phyloP scores from a whole-genome alignment of 495 filamentous ascomycete genomes.

The Sordaria brevicollis region DNA sequence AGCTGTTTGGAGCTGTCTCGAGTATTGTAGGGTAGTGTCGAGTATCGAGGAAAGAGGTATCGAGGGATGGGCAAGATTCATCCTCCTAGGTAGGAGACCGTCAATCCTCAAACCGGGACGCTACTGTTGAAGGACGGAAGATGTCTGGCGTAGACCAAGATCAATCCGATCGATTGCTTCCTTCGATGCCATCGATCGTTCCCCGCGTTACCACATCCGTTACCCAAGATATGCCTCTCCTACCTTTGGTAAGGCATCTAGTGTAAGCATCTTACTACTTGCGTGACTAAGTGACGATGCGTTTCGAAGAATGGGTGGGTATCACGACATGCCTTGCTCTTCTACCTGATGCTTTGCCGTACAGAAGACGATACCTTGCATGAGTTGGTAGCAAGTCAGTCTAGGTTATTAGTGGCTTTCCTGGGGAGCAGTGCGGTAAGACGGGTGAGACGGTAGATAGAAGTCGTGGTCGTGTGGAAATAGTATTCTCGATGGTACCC shows the following conservation, averaged over 20 bases:
- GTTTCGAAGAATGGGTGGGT: neutral
- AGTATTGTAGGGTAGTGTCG: neutral
- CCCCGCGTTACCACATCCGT: too few relatives aligned
- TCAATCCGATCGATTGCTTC: neutral
- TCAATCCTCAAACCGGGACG: too few relatives aligned
- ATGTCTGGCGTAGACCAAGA: neutral
- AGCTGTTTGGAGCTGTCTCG: too few relatives aligned
- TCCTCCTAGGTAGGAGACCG: too few relatives aligned
- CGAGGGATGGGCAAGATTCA: neutral
- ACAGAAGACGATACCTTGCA: neutral
- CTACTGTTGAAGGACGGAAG: neutral
- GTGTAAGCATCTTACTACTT: neutral
- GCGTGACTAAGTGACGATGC: neutral
- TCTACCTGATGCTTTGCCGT: neutral
- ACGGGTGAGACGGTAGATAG: neutral
- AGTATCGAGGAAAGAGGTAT: neutral
- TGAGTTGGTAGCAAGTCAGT: neutral
- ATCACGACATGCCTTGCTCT: neutral
- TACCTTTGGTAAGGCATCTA: neutral
- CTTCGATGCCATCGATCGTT: neutral
- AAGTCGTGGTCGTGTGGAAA: neutral
- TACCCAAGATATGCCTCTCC: too few relatives aligned
- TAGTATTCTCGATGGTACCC: neutral
- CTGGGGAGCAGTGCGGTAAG: neutral
- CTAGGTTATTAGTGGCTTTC: neutral